Base-by-base conservation (phyloP, 345 rosid species). In the Euphorbia tirucalli region DNA sequence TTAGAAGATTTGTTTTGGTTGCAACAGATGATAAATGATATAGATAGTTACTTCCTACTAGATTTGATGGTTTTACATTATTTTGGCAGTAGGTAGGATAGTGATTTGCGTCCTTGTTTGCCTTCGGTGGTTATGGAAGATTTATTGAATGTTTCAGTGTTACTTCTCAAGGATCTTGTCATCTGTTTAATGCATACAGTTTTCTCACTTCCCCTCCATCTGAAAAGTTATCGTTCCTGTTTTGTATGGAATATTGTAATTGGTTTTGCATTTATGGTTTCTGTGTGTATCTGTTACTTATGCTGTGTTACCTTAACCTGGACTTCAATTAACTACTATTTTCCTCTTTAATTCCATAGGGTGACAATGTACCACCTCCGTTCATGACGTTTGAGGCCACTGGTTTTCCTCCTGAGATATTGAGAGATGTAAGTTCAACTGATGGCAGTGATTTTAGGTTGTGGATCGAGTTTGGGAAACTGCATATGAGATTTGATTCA, bases 301-400 rank as follows among this genome's bases (percentile, higher is more conserved):
- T 69, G 61, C 50, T 69, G 22, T 65, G 6, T 65, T 78, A 25
- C 19, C 15, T 65, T 25, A 46, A 21, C 19, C n/a, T 75, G 32
- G 32, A 65, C 66, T 50, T 55, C 52, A 48, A 64, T 7, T 75
- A 50, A 61, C 66, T 27, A 50, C 4, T 66, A 61, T 65, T 71
- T 31, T 57, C 59, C 61, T 74, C 68, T 72, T 63, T 32, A 39
- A 75, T 77, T 81, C 27, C 71, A 74, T 79, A 94, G 99, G 99
- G 99, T 62, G 97, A 89, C 72, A 84, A 89, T 77, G 85, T 92
- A 74, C 97, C 99, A 6, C 84, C 97, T 31, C 99, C 99, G 58
- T 90, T 83, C 74, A 94, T 92, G 84, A 89, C 97, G 52, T 94
- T 94, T 87, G 99, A 94, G 70, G 89, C 88, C 25, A 81, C 90